A percentile compares a stretch with the other conserved stretches of the same genome.
Evolutionary conservation across 2,329 filamentous ascomycete genomes (phyloP).

Genomic region (Emmonsia crescens): DNA sequence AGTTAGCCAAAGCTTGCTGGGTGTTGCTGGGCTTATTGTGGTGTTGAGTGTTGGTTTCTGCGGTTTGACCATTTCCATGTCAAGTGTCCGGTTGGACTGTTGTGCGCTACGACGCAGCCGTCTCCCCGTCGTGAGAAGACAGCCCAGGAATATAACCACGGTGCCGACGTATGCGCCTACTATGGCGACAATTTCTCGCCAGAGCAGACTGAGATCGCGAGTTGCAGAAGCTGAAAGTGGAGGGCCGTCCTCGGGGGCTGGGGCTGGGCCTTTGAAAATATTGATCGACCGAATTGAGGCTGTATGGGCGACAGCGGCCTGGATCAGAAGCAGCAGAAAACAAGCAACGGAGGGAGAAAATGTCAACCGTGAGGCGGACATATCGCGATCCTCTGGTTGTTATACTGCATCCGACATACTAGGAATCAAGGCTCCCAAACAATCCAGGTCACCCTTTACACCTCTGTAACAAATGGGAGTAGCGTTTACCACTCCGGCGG

Average conservation of each 20-base stretch:
- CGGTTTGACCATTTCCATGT: slow-evolving; percentile 48
- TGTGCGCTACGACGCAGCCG: slow-evolving; percentile 42
- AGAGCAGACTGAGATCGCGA: slow-evolving; percentile 55
- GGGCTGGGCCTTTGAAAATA: slow-evolving; percentile 48
- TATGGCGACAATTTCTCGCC: slow-evolving; percentile 73
- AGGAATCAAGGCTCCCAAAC: background rate
- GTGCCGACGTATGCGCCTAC: slow-evolving; percentile 72
- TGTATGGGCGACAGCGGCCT: background rate
- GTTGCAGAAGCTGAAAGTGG: slow-evolving; percentile 48
- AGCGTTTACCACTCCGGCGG: background rate
- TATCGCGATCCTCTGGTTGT: background rate
- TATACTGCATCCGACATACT: slow-evolving; percentile 1
- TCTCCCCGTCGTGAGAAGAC: slow-evolving; percentile 52
- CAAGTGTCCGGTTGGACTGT: slow-evolving; percentile 41
- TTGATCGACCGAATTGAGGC: slow-evolving; percentile 21
- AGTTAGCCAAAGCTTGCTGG: slow-evolving; percentile 16
- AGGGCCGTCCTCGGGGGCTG: slow-evolving; percentile 50
- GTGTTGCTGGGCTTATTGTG: slow-evolving; percentile 27
- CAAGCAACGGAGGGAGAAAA: background rate
- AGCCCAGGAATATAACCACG: slow-evolving; percentile 59
- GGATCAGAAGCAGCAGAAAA: slow-evolving; percentile 3
- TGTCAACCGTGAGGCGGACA: slow-evolving; percentile 3
- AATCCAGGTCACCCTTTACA: background rate
- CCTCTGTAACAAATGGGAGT: slow-evolving; percentile 1
- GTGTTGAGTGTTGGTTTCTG: slow-evolving; percentile 19